A percentile compares a stretch with the other conserved stretches of the same genome.
Conservation (phyloP, 1,284 basidiomycete genomes). For the Thecaphora thlaspeos region DNA sequence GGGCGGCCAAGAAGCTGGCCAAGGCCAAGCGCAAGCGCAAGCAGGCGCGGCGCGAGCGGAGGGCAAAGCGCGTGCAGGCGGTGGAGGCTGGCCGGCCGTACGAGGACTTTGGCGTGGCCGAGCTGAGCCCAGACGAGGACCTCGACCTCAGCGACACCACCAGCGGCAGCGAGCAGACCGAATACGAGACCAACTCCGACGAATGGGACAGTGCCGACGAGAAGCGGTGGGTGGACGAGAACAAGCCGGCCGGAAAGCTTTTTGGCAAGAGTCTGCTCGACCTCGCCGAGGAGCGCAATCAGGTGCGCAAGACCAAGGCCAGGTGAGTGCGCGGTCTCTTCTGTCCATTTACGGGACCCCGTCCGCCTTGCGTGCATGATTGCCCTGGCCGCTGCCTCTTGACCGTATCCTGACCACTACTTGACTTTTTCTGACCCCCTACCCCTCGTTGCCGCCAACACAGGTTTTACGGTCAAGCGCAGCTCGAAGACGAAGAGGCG, state of each 20-base stretch:
- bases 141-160: conserved; percentile 38
- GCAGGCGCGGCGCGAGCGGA: conserved; percentile 30
- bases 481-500: conserved; percentile 29
- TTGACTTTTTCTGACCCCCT: too few relatives aligned
- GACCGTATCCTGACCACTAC: too few relatives aligned
- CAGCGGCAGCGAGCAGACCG: conserved; percentile 13
- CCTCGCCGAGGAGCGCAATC: conserved; percentile 29
- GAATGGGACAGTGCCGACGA: conserved; percentile 47
- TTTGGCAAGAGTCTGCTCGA: conserved; percentile 54
- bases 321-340: too few relatives aligned
- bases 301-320: conserved; percentile 23
- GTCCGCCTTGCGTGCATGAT: too few relatives aligned
- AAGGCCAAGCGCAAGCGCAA: conserved; percentile 43
- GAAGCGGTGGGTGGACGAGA: conserved; percentile 46
- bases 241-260: conserved; percentile 49
- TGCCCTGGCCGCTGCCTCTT: too few relatives aligned
- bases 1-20: conserved; percentile 32
- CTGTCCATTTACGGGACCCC: too few relatives aligned
- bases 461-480: conserved; percentile 51
- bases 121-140: conserved; percentile 49
- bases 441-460: too few relatives aligned
- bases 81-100: conserved; percentile 31
- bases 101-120: conserved; percentile 37
- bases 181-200: conserved; percentile 27
- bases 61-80: conserved; percentile 35